Evolutionary conservation across 345 rosid genomes (phyloP).

Genomic region (Bruguiera sexangula): DNA sequence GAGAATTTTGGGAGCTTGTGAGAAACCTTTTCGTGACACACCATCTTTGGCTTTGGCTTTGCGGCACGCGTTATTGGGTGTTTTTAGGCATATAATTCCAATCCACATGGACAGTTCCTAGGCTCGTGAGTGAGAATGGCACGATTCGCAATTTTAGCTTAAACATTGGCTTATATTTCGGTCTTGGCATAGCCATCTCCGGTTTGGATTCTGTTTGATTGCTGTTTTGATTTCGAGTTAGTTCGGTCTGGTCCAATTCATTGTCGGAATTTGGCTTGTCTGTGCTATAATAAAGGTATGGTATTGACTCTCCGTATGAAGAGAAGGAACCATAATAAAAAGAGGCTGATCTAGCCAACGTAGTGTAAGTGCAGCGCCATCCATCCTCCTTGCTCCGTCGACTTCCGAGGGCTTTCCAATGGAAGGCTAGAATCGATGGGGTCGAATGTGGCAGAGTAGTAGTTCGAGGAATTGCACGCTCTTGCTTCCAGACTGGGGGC

Average conservation of each 20-base stretch:
- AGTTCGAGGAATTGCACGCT: conserved; percentile 60
- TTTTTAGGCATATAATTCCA: neutral
- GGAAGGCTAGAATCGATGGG: conserved; percentile 59
- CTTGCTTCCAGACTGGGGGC: conserved; percentile 48
- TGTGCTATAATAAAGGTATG: too few relatives aligned
- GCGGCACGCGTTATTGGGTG: neutral
- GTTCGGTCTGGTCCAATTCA: too few relatives aligned
- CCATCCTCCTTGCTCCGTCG: neutral
- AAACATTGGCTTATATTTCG: neutral
- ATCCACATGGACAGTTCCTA: neutral
- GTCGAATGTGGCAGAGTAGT: conserved; percentile 80
- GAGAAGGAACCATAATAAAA: too few relatives aligned
- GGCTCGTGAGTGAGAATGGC: conserved; percentile 2
- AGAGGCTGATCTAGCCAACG: too few relatives aligned
- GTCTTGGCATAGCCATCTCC: too few relatives aligned
- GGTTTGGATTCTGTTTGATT: too few relatives aligned
- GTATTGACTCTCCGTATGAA: neutral
- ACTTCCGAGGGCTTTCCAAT: conserved; percentile 15
- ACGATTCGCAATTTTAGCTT: neutral
- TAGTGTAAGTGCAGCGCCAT: too few relatives aligned
- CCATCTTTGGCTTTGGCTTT: neutral
- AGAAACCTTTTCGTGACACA: neutral
- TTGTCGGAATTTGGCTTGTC: too few relatives aligned
- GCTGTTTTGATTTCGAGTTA: too few relatives aligned
- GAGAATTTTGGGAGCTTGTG: neutral